Base-by-base conservation (phyloP, 176 grass and related monocot species). In the Rhynchospora tenuis region DNA sequence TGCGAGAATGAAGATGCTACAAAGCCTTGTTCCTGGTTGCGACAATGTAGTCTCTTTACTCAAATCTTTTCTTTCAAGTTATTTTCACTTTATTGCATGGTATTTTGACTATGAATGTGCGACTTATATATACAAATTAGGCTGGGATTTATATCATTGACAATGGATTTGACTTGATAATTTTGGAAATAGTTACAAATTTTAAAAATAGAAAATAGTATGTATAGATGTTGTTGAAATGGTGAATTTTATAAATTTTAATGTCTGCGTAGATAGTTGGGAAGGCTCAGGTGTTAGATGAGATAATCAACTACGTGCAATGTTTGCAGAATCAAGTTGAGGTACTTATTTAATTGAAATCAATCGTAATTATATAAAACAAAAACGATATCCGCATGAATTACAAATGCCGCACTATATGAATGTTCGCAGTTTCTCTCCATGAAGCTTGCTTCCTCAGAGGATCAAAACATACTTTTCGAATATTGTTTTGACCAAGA, bases 301-400 rank as follows among this genome's bases (percentile, higher is more conserved):
- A 86, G 84, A 90, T 90, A 78, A 90, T 90, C 56, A 86, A 89
- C 79, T 89, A 89, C 51, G 83, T 89, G n/a, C 83, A 86, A n/a
- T 86, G 83, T 20, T 86, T 90, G 75, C 88, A 86, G 52, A 84
- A 80, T 59, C 88, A 86, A 90, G 73, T 90, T 67, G 88, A 90
- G 87, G 87, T 85, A 82, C 27, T 23, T 50, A 28, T 52, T 43
- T 16, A 70, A 24, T 47, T 76, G 9, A 10, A 55, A 45, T 33
- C 56, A 28, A 14, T 74, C 26, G 16, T 9, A 52, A 55, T 75
- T 22, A 51, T 60, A 28, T 27, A 68, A 51, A 28, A 7, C 17
- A 62, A 47, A 29, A 73, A 73, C n/a, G 26, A 44, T 69, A 65
- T 66, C 44, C 10, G 17, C n/a, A 50, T 38, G 22, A 72, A 84